Base-by-base conservation (phyloP, 2,329 filamentous ascomycete genomes). In the Tolypocladium album region DNA sequence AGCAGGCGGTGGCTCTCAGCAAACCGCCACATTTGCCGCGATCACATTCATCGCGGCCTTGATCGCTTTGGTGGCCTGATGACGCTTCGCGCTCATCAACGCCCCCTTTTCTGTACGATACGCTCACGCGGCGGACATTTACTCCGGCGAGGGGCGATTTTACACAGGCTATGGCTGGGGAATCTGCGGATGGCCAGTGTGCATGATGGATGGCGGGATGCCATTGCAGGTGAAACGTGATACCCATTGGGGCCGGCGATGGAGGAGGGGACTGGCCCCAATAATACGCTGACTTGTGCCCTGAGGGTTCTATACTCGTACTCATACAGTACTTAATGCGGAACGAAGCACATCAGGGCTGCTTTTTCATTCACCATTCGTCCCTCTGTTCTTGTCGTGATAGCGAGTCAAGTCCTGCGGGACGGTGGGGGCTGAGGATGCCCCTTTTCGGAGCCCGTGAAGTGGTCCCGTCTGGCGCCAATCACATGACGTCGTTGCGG, bases 301-400 rank as follows among this genome's bases (percentile, higher is more conserved):
- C 55, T 34, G 38, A 57, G 55, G 39, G n/a, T 43, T 55, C 24
- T 55, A 60, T 60, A 58, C 52, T 24, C 53, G 47, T 58, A 58
- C 52, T 24, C 53, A 47, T 58, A 43, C 24, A 55, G 5, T 55
- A 60, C 42, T 40, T 60, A 60, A 60, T 60, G 59, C 43, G 36
- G 43, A 20, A 43, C 27, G 34, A 57, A 47, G 43, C 59, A 58
- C 55, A 24, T 36, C 38, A n/a, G 27, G 36, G 34, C 42, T 38
- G 34, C 22, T 24, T 55, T 57, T 58, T 36, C 38, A 53, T 55
- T 58, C 45, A 52, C 27, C 31, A 34, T 36, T 9, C 27, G 27
- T 52, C 47, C 34, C 27, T n/a, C n/a, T 20, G 15, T 12, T 9
- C 4, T 34, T 34, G 27, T 27, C 27, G 27, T 24, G 22, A 22